Evolutionary conservation across 164 flowering plant species (phyloP), one percentile per base, ranked within the genome.

Genomic region (Berberis thunbergii): DNA sequence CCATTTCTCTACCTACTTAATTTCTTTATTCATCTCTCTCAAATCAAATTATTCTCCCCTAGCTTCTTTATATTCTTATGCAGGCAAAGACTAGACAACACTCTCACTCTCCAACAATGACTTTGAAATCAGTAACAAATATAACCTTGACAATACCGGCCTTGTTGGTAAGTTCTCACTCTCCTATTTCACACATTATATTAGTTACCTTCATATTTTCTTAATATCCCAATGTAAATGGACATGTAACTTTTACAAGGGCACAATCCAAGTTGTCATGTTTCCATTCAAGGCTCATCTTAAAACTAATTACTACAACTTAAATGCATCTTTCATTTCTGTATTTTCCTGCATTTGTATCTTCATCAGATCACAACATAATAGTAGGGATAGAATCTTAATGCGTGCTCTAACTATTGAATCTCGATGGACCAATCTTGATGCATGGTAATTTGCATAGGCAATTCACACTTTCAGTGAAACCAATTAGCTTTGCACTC

Each of bases 61-160:
- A 26, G 26, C 60, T 79, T 86, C 67, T 54, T 66, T 3, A 2
- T 45, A 40, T 57, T 54, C 45, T 13, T 53, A 9, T 53, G 56
- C 90, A 93, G 98, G 52, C 89, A 85, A 75, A 84, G 94, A 79
- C 75, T 67, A 69, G 86, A 83, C 55, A 75, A 75, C 57, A 26
- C 57, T 69, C 78, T 79, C 13, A 67, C 78, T 41, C 81, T 90
- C 52, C 26, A 72, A 63, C 53, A 73, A 66, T 61, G 97, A 94
- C 71, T 84, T 90, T 69, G 85, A 83, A 73, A 75, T 83, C 49
- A 88, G 87, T 64, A 84, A 81, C 66, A 72, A 63, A 68, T 77
- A 78, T 61, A 72, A 88, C 54, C 77, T 94, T 70, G 98, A 94
- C 80, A 88, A 83, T 74, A 94, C 98, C 0, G 97, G 98, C 7